A percentile compares a stretch with the other conserved stretches of the same genome.
Evolutionary conservation across 129 eudicot genomes (phyloP).

Genomic region (Tanacetum coccineum): DNA sequence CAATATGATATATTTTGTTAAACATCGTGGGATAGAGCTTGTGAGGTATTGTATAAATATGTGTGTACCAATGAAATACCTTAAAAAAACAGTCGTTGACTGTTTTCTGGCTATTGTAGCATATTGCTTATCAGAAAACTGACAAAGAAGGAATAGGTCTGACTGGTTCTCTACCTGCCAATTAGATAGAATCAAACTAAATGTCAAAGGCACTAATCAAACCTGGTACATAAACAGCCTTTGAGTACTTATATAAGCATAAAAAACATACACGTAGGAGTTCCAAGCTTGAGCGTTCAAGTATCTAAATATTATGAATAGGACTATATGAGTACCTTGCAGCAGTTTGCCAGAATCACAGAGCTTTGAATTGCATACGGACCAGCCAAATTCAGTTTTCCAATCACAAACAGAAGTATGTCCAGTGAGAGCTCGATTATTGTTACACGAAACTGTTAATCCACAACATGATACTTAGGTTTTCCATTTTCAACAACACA

Average conservation of each 20-base stretch:
- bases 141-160: conserved; percentile 63
- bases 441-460: conserved; percentile 61
- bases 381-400: conserved; percentile 86
- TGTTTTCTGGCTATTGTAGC: conserved; percentile 61
- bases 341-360: conserved; percentile 69
- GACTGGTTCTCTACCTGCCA: conserved; percentile 88
- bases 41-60: background rate
- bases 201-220: conserved; percentile 11
- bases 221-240: conserved; percentile 9
- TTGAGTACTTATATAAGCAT: conserved; percentile 18
- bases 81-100: conserved; percentile 52
- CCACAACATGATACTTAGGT: conserved; percentile 23
- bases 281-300: conserved; percentile 7
- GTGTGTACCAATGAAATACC: conserved; percentile 35
- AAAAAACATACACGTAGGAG: background rate
- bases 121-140: conserved; percentile 59
- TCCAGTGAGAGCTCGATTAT: conserved; percentile 82
- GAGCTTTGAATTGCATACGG: conserved; percentile 80
- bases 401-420: conserved; percentile 70
- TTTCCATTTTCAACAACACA: conserved; percentile 12
- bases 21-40: conserved; percentile 15
- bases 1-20: background rate
- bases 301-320: conserved; percentile 19
- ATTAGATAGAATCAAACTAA: conserved; percentile 13
- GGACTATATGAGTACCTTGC: conserved; percentile 60